Evolutionary conservation across 2,329 filamentous ascomycete genomes (phyloP).

Genomic region (Trichocomaceae sp.): DNA sequence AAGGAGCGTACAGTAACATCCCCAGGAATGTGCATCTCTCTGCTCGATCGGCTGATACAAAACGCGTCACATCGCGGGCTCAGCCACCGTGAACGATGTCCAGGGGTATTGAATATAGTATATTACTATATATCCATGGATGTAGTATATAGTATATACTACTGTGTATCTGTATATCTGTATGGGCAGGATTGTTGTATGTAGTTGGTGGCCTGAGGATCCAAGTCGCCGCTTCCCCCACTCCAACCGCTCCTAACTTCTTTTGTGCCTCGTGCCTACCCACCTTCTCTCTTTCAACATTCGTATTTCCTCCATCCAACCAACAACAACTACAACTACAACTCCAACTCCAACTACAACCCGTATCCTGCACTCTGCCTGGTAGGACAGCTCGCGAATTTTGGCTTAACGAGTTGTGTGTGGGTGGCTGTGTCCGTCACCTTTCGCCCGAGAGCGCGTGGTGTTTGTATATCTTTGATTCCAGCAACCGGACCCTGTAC

Average conservation of each 20-base stretch:
- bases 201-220: neutral
- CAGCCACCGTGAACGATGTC: conserved; percentile 4
- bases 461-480: neutral
- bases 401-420: conserved; percentile 15
- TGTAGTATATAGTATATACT: too few species aligned
- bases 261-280: neutral
- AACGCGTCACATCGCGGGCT: neutral
- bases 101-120: too few species aligned
- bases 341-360: too few species aligned
- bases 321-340: too few species aligned
- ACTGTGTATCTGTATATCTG: too few species aligned
- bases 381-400: conserved; percentile 14
- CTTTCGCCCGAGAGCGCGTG: neutral
- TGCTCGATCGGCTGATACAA: neutral
- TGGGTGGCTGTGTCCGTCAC: conserved; percentile 14
- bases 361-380: too few species aligned
- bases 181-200: neutral
- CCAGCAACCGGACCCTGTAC: neutral
- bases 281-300: neutral
- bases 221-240: neutral
- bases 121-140: too few species aligned
- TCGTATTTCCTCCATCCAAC: neutral
- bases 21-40: conserved; percentile 1
- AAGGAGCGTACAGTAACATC: neutral
- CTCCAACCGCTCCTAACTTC: neutral